Evolutionary conservation across 2,329 filamentous ascomycete genomes (phyloP).

Genomic region (Fusarium sp.): DNA sequence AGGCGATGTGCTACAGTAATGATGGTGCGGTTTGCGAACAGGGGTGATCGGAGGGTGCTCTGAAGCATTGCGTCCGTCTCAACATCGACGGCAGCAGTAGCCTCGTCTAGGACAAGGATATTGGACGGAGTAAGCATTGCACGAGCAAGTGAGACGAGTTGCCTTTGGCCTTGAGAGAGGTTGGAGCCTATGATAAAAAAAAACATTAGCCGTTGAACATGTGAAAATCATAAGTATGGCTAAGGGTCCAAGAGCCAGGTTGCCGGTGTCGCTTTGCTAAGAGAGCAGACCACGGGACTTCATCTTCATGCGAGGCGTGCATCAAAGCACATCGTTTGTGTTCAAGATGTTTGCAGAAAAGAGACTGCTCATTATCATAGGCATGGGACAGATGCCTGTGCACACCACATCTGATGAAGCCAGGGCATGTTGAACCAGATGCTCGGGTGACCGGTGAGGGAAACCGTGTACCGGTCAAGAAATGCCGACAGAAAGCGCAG

Average conservation of each 20-base stretch:
- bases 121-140: constrained; percentile 96
- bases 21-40: constrained; percentile 92
- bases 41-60: constrained; percentile 69
- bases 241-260: constrained; percentile 8
- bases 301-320: constrained; percentile 50
- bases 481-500: constrained; percentile 45
- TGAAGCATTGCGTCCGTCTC: constrained; percentile 77
- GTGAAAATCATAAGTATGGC: constrained; percentile 17
- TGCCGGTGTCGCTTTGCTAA: constrained; percentile 15
- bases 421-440: constrained; percentile 33
- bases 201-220: constrained; percentile 34
- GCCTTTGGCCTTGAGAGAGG: constrained; percentile 92
- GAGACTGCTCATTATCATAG: constrained; percentile 23
- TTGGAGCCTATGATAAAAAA: constrained; percentile 77
- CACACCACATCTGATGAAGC: constrained; percentile 24
- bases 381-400: constrained; percentile 24
- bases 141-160: constrained; percentile 92
- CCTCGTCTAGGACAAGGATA: constrained; percentile 96
- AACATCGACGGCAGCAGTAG: constrained; percentile 81
- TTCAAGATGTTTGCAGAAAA: constrained; percentile 30
- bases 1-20: constrained; percentile 98
- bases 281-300: constrained; percentile 48
- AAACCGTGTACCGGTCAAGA: constrained; percentile 29
- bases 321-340: constrained; percentile 49
- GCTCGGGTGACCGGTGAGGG: constrained; percentile 31